phyloP scores from a whole-genome alignment of 2,329 filamentous ascomycete genomes.

The Lecanicillium sp. region DNA sequence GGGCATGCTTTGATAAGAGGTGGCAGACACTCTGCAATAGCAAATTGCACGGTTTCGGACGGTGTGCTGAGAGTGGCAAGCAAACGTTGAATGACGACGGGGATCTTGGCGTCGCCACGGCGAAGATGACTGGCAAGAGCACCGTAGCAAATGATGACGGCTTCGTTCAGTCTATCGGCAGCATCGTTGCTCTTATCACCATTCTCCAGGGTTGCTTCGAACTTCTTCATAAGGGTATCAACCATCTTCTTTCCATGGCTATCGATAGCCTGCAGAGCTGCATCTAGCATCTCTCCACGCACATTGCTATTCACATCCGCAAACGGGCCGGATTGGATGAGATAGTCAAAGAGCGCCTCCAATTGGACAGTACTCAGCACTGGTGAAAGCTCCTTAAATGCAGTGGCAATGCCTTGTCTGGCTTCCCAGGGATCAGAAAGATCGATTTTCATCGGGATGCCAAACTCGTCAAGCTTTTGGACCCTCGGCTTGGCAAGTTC shows the following conservation, averaged over 20 bases:
- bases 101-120: constrained; percentile 78
- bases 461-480: constrained; percentile 83
- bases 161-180: constrained; percentile 89
- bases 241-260: constrained; percentile 75
- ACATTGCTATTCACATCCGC: constrained; percentile 74
- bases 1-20: constrained; percentile 79
- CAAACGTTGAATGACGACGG: constrained; percentile 79
- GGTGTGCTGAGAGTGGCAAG: constrained; percentile 86
- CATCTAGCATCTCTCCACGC: constrained; percentile 85
- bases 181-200: constrained; percentile 76
- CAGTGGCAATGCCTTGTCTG: constrained; percentile 80
- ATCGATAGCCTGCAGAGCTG: constrained; percentile 75
- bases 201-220: constrained; percentile 80
- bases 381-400: constrained; percentile 74
- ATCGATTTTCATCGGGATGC: constrained; percentile 88
- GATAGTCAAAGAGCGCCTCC: constrained; percentile 73
- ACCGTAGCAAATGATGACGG: constrained; percentile 95
- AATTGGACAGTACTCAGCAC: constrained; percentile 64
- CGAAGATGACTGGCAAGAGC: constrained; percentile 84
- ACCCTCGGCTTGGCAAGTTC: constrained; percentile 76
- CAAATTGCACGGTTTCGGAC: constrained; percentile 94
- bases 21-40: constrained; percentile 88
- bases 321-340: constrained; percentile 82
- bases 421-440: constrained; percentile 85
- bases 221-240: constrained; percentile 85